A percentile compares a stretch with the other conserved stretches of the same genome.
These are phyloP conservation scores for Eucalyptus polyanthemos DNA, from an alignment of 345 rosid species.

Conservation along the genomic window DNA sequence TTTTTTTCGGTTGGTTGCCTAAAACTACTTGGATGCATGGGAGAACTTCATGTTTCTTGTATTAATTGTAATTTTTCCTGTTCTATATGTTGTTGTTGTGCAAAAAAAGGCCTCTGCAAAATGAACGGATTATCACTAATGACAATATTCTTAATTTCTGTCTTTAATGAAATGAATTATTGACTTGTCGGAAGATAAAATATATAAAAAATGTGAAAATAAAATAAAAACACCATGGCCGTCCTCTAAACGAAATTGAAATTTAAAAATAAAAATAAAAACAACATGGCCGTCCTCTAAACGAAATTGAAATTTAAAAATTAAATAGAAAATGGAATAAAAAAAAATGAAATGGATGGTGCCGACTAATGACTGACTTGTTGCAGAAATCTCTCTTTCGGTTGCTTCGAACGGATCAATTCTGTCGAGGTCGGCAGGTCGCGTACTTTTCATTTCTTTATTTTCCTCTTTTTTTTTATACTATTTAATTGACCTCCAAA, in stretches of 20 bases:
- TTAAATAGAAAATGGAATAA: not conserved
- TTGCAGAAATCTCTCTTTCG: not conserved
- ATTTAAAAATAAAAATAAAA: not conserved
- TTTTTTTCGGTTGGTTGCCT: not conserved
- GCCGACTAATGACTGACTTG: not conserved
- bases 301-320: not conserved
- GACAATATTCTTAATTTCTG: not conserved
- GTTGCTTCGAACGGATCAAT: not conserved
- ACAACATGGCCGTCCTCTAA: not conserved
- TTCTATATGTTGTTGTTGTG: not conserved
- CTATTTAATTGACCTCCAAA: not conserved
- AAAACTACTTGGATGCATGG: not conserved
- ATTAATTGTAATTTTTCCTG: not conserved
- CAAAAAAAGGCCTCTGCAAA: not conserved
- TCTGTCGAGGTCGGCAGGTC: not conserved
- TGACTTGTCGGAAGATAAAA: not conserved
- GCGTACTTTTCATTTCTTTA: not conserved
- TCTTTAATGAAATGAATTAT: not conserved
- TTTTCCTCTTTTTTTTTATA: not conserved
- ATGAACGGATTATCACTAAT: not conserved
- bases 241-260: not conserved
- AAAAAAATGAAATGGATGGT: not conserved
- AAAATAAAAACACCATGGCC: not conserved
- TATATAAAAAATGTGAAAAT: rapidly evolving
- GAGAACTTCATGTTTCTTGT: not conserved